Evolutionary conservation across 352 stramenopile genomes (phyloP).

Genomic region (Phytophthora multivora): DNA sequence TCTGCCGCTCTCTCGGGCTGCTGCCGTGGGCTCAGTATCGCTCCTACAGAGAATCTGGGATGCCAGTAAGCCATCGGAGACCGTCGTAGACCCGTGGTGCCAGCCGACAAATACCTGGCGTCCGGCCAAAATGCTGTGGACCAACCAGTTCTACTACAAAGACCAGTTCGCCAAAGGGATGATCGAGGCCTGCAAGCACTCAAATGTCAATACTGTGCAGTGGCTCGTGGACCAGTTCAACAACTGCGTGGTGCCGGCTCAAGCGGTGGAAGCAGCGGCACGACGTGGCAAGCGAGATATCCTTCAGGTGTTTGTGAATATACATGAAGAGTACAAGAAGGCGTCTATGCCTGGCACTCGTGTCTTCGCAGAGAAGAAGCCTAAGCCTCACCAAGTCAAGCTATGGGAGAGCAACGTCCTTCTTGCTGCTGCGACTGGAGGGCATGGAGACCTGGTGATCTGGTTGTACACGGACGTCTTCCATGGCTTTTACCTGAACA

Average conservation of each 20-base stretch:
- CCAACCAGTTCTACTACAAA: constrained; percentile 31
- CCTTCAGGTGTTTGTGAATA: constrained; percentile 19
- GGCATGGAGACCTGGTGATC: constrained; percentile 25
- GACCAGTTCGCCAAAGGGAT: constrained; percentile 28
- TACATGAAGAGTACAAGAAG: constrained; percentile 22
- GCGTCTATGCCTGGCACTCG: constrained; percentile 11
- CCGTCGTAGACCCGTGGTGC: constrained; percentile 12
- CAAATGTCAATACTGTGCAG: constrained; percentile 15
- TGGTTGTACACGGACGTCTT: constrained; percentile 32
- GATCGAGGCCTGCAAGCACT: constrained; percentile 19
- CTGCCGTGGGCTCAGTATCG: constrained; percentile 16
- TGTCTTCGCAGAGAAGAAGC: constrained; percentile 4
- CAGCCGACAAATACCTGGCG: constrained; percentile 20
- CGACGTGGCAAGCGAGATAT: constrained; percentile 14
- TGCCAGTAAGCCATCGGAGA: constrained; percentile 19
- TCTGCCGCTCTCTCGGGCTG: constrained; percentile 27
- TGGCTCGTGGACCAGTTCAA: constrained; percentile 27
- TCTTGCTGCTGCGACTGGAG: constrained; percentile 20
- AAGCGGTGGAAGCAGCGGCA: constrained; percentile 24
- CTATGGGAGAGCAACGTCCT: constrained; percentile 38
- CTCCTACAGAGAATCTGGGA: constrained; percentile 23
- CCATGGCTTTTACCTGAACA: constrained; percentile 27
- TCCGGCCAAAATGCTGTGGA: constrained; percentile 29
- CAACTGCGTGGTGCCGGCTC: constrained; percentile 17
- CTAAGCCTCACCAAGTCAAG: constrained; percentile 27